These are phyloP conservation scores for Ceratobasidium papillatum DNA, from an alignment of 1,284 basidiomycete genomes.

Conservation along the genomic window DNA sequence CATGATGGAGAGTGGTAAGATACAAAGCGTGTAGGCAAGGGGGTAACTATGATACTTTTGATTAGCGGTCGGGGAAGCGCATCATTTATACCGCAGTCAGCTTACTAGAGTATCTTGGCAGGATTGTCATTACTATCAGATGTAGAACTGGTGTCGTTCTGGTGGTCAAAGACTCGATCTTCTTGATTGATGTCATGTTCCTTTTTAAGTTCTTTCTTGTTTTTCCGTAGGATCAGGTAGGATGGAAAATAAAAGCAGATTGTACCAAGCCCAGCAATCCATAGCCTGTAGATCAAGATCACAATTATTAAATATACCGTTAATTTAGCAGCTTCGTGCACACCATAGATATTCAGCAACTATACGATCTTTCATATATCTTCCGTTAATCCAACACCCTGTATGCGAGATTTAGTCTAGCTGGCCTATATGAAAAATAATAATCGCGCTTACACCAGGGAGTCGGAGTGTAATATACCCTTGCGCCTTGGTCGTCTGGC, in stretches of 20 bases:
- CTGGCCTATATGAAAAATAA: background rate
- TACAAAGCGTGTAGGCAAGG: slow-evolving; percentile 21
- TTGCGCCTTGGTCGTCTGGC: background rate
- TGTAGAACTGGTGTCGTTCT: background rate
- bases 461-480: slow-evolving; percentile 17
- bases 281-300: background rate
- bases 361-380: slow-evolving; percentile 12
- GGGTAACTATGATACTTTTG: background rate
- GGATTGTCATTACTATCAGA: background rate
- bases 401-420: background rate
- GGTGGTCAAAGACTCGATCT: background rate
- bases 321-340: too few relatives aligned
- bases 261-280: slow-evolving; percentile 8
- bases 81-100: background rate
- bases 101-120: slow-evolving; percentile 29
- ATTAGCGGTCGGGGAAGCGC: background rate
- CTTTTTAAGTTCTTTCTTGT: background rate
- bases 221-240: slow-evolving; percentile 8
- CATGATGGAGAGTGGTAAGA: slow-evolving; percentile 25
- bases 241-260: slow-evolving; percentile 20
- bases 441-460: slow-evolving; percentile 21
- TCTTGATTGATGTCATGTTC: background rate
- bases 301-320: background rate
- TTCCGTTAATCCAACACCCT: slow-evolving; percentile 35
- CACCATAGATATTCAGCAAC: slow-evolving; percentile 30